Evolutionary conservation across 192 early-diverging fungal species (phyloP).

Genomic region (Piromyces sp.): DNA sequence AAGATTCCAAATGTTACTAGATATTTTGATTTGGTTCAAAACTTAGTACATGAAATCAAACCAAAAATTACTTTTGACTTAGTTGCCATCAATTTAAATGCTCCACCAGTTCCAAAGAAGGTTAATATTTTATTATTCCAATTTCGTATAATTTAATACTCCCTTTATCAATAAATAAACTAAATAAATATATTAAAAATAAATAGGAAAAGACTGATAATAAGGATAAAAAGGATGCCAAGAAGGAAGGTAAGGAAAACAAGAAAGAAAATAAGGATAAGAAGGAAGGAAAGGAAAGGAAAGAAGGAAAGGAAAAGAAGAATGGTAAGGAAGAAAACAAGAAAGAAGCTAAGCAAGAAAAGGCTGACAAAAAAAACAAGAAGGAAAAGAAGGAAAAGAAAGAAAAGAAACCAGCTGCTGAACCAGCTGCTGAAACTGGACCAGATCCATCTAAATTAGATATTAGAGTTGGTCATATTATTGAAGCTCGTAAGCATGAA

Average conservation of each 20-base stretch:
- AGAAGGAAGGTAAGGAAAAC: background rate
- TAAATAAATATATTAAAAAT: too few relatives aligned
- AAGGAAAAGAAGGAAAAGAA: constrained; percentile 24
- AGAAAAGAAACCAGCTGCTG: constrained; percentile 1
- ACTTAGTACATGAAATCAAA: constrained; percentile 23
- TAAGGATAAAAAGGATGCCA: background rate
- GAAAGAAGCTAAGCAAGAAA: background rate
- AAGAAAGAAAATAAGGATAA: background rate
- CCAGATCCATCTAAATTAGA: constrained; percentile 22
- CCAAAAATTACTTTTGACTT: background rate
- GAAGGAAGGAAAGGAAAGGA: background rate
- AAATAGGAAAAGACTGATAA: background rate
- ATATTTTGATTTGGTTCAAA: constrained; percentile 67
- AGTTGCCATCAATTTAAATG: background rate
- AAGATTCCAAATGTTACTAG: constrained; percentile 40
- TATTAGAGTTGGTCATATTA: constrained; percentile 42
- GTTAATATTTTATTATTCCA: background rate
- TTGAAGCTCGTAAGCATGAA: constrained; percentile 22
- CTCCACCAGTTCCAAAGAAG: background rate
- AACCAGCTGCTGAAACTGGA: constrained; percentile 3
- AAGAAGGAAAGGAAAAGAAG: background rate
- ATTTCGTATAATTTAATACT: too few relatives aligned
- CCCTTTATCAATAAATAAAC: too few relatives aligned
- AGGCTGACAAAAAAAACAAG: background rate
- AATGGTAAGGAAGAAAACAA: constrained; percentile 16